Evolutionary conservation across 768 basidiomycete genomes (phyloP).

Genomic region (Sarcomyxa edulis): DNA sequence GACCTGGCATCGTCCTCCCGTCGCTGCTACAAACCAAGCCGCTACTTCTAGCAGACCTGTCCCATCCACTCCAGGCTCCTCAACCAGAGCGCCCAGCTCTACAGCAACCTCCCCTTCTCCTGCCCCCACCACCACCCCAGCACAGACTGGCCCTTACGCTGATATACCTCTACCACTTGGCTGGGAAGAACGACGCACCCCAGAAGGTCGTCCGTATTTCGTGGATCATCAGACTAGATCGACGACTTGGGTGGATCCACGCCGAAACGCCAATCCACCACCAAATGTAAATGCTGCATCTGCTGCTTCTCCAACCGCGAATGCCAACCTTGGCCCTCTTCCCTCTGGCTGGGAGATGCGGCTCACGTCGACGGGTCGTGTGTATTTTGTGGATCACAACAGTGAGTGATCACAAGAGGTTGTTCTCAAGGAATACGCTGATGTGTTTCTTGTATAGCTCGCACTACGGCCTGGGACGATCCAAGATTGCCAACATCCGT

Average conservation of each 20-base stretch:
- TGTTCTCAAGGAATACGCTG: no score
- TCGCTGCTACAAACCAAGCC: conserved; percentile 15
- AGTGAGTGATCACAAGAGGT: no score
- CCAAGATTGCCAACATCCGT: conserved; percentile 78
- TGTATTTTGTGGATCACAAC: conserved; percentile 94
- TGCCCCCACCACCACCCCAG: conserved; percentile 13
- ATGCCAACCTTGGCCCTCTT: conserved; percentile 69
- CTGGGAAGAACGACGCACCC: conserved; percentile 88
- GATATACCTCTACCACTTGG: conserved; percentile 78
- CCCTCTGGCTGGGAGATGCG: conserved; percentile 97
- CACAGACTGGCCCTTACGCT: conserved; percentile 37
- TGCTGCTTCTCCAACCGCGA: conserved; percentile 39
- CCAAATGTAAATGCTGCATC: conserved; percentile 18
- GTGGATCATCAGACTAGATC: conserved; percentile 77
- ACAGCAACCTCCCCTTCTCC: conserved; percentile 8
- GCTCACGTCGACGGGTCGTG: conserved; percentile 73
- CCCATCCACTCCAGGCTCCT: conserved; percentile 15
- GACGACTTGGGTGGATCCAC: conserved; percentile 90
- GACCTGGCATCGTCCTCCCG: conserved; percentile 65
- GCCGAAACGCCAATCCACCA: conserved; percentile 45
- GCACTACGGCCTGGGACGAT: conserved; percentile 92
- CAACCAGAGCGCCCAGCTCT: no score
- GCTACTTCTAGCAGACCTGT: conserved; percentile 1
- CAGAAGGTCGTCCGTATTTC: conserved; percentile 74
- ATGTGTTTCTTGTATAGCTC: no score